These are phyloP conservation scores for Syzygium oleosum DNA, from an alignment of 345 rosid species.

Conservation along the genomic window DNA sequence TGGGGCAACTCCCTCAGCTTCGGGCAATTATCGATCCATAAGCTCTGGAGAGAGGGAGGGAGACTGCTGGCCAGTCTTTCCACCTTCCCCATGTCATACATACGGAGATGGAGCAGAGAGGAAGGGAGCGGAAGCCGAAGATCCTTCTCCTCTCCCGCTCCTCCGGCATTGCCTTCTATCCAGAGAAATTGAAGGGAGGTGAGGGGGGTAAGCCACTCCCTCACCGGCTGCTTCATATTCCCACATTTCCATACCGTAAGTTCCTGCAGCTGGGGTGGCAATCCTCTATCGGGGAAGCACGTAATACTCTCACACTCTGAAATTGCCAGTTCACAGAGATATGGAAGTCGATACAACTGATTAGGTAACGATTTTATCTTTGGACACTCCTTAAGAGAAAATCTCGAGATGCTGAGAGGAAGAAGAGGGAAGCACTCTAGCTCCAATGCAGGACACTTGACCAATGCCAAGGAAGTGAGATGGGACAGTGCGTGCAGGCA, in stretches of 20 bases:
- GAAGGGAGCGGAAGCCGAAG: background rate
- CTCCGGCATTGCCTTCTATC: too few species aligned
- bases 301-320: accelerated
- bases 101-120: accelerated
- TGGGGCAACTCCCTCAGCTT: background rate
- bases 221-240: background rate
- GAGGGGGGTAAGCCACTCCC: background rate
- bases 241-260: accelerated
- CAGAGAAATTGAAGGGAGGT: background rate
- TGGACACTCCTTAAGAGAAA: accelerated
- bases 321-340: accelerated
- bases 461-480: accelerated
- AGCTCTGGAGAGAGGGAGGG: accelerated
- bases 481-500: background rate
- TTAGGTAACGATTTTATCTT: background rate
- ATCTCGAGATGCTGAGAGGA: accelerated
- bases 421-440: background rate
- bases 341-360: background rate
- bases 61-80: background rate
- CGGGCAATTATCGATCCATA: accelerated
- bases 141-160: background rate
- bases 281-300: background rate
- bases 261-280: background rate
- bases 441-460: accelerated
- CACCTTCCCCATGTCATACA: background rate